Percentiles rank a stretch among this genome's conserved stretches.
Evolutionary conservation across 495 filamentous ascomycete genomes (phyloP).

Genomic region (Tuber calosporum): DNA sequence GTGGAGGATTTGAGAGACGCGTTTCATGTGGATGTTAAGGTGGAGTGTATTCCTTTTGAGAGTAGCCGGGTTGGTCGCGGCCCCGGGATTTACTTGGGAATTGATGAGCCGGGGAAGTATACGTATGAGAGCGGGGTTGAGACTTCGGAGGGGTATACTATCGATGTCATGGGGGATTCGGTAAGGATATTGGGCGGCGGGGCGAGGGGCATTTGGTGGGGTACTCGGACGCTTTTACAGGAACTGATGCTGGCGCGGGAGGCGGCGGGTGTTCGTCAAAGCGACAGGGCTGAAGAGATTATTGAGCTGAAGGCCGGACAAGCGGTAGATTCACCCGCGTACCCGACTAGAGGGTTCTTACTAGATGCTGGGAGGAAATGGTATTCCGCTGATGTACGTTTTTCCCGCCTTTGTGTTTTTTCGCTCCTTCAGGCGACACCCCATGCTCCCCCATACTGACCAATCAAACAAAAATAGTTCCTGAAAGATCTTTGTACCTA

Average conservation of each 20-base stretch:
- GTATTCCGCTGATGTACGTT: constrained; percentile 45
- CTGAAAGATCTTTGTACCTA: constrained; percentile 55
- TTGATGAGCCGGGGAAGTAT: constrained; percentile 39
- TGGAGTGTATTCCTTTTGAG: constrained; percentile 18
- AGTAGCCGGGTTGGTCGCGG: constrained; percentile 27
- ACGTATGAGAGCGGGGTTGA: constrained; percentile 47
- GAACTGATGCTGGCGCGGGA: constrained; percentile 42
- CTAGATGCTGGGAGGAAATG: constrained; percentile 54
- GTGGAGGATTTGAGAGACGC: constrained; percentile 45
- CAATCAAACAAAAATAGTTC: constrained; percentile 34
- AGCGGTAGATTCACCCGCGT: constrained; percentile 47
- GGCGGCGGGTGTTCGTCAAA: neutral
- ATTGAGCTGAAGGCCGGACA: constrained; percentile 41
- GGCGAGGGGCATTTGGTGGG: constrained; percentile 53
- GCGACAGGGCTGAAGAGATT: constrained; percentile 12
- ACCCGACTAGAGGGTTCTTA: constrained; percentile 49
- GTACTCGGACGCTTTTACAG: constrained; percentile 51
- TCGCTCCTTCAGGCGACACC: neutral
- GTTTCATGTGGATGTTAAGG: constrained; percentile 42
- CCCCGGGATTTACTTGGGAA: constrained; percentile 43
- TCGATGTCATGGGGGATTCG: constrained; percentile 41
- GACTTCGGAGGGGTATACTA: constrained; percentile 50
- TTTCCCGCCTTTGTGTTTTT: neutral
- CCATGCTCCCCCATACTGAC: neutral
- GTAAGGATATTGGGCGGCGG: constrained; percentile 48